These are phyloP conservation scores for Proteromonas lacertae DNA, from an alignment of 352 stramenopile genomes.

Conservation along the genomic window DNA sequence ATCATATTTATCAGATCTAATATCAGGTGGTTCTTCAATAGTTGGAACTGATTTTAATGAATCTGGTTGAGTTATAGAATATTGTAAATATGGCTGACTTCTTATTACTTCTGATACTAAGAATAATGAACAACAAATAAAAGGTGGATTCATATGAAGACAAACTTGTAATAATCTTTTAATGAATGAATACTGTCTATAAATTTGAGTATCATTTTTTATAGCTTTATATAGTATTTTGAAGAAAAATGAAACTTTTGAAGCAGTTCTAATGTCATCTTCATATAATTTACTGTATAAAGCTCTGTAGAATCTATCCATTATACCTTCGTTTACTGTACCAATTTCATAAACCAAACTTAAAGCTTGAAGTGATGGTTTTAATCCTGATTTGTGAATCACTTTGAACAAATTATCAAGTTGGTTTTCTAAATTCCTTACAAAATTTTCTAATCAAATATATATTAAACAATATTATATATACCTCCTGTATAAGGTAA, in stretches of 20 bases:
- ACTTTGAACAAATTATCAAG: slow-evolving; percentile 56
- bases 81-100: not conserved
- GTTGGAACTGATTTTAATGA: not conserved
- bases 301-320: slow-evolving; percentile 75
- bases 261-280: not conserved
- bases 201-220: slow-evolving; percentile 24
- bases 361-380: slow-evolving; percentile 19
- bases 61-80: not conserved
- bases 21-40: not conserved
- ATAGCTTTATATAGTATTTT: not conserved
- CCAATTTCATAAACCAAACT: slow-evolving; percentile 4
- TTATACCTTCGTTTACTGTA: slow-evolving; percentile 15
- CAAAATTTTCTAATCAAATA: slow-evolving; percentile 39
- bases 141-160: slow-evolving; percentile 61
- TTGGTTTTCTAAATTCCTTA: slow-evolving; percentile 30
- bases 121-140: slow-evolving; percentile 1
- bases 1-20: slow-evolving; percentile 11
- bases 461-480: slow-evolving; percentile 18
- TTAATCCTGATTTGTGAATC: slow-evolving; percentile 76
- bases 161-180: slow-evolving; percentile 89
- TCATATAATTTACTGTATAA: slow-evolving; percentile 64
- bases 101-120: not conserved
- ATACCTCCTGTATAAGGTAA: slow-evolving; percentile 45
- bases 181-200: slow-evolving; percentile 68
- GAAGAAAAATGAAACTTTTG: not conserved